Evolutionary conservation across 345 rosid genomes (phyloP), one percentile per base, ranked within the genome.

Genomic region (Microcos paniculata): DNA sequence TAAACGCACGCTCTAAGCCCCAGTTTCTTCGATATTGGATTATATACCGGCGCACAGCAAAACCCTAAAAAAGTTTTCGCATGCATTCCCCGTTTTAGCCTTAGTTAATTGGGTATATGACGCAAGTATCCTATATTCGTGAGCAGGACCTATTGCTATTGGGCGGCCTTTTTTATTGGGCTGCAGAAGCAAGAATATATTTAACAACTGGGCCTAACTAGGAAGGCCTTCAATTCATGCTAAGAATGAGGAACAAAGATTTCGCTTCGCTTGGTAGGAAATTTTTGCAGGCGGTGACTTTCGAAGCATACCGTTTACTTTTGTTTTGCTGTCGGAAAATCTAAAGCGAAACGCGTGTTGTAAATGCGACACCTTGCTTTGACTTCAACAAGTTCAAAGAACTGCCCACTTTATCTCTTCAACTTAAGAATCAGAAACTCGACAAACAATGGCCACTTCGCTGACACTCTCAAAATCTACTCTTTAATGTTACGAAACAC

Each of bases 391-490:
- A 14, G 49, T 28, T 49, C 73, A 19, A 69, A 19, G 59, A 69
- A 49, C 28, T 55, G 28, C 8, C 74, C 63, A 8, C 63, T 71
- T 15, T 55, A 53, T 55, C 74, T n/a, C n/a, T 53, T 52, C 13
- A 55, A 71, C 33, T 35, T 71, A 14, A 71, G 10, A 26, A 71
- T 55, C 23, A 33, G 63, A 55, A 38, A 23, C 74, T 53, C 63
- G n/a, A 53, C 51, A 16, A 53, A 71, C 62, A 21, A 38, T 38
- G 63, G 74, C 33, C 49, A 52, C 9, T 71, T 53, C 35, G 21
- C 15, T 13, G 74, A 13, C 15, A 71, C 74, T 18, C 49, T 71
- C 74, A 71, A 38, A 33, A 53, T 55, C 31, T 71, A 71, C 49
- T 35, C 62, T 38, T 55, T 35, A 38, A 71, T 55, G 63, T 33